Percentiles rank a stretch among this genome's conserved stretches.
Conservation (phyloP, 1,139 yeast species). For the Magnusiomyces clavatus region DNA sequence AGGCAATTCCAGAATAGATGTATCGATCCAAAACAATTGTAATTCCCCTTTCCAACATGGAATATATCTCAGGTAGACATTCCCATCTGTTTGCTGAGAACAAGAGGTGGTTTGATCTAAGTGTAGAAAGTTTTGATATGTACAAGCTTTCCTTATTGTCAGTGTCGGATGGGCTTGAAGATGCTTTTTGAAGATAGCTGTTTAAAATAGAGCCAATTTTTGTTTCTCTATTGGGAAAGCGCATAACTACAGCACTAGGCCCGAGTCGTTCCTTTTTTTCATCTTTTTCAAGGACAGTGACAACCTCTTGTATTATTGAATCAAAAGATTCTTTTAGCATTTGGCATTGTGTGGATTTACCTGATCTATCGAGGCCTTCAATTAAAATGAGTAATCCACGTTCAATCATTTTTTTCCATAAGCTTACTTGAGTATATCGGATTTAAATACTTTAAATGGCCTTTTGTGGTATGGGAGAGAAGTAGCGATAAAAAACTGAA, state of each 20-base stretch:
- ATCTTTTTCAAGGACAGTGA: no score
- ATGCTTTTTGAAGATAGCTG: slow-evolving; percentile 45
- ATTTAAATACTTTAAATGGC: not conserved
- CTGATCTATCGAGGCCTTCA: slow-evolving; percentile 93
- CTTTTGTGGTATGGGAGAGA: not conserved
- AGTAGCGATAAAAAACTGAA: no score
- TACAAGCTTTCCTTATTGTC: slow-evolving; percentile 9
- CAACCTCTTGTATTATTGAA: no score
- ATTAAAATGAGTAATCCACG: slow-evolving; percentile 72
- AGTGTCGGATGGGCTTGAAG: slow-evolving; percentile 27
- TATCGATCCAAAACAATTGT: slow-evolving; percentile 76
- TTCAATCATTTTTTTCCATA: not conserved
- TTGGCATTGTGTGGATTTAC: slow-evolving; percentile 83
- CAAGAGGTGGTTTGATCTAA: slow-evolving; percentile 71
- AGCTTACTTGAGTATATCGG: not conserved
- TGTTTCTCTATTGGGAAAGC: slow-evolving; percentile 85
- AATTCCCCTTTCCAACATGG: slow-evolving; percentile 44
- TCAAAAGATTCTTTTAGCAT: slow-evolving; percentile 36
- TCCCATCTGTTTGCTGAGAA: slow-evolving; percentile 98
- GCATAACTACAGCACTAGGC: slow-evolving; percentile 42
- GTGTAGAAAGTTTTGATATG: slow-evolving; percentile 36
- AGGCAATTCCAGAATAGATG: slow-evolving; percentile 88
- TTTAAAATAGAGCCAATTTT: slow-evolving; percentile 73
- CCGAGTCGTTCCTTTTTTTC: no score
- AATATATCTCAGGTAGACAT: slow-evolving; percentile 42